phyloP scores from a whole-genome alignment of 768 basidiomycete genomes.

The Mycena vitilis region DNA sequence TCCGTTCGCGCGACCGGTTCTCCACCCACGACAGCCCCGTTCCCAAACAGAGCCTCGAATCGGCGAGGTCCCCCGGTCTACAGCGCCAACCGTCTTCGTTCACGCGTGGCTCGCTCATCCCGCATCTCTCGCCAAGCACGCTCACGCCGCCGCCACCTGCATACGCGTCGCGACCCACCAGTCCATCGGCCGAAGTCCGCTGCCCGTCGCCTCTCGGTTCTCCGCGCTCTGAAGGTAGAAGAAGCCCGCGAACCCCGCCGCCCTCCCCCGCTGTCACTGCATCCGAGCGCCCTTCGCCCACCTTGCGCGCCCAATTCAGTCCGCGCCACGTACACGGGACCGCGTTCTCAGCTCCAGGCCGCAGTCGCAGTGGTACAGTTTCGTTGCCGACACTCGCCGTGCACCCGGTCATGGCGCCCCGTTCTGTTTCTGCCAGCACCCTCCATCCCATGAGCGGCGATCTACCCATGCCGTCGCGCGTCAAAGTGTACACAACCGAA shows the following conservation, averaged over 20 bases:
- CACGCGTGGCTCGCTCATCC: constrained; percentile 34
- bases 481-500: constrained; percentile 24
- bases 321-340: constrained; percentile 5
- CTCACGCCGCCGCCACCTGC: constrained; percentile 34
- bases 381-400: constrained; percentile 20
- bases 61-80: constrained; percentile 20
- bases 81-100: constrained; percentile 29
- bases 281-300: neutral
- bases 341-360: constrained; percentile 7
- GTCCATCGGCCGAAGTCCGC: constrained; percentile 12
- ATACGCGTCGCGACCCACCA: constrained; percentile 33
- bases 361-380: constrained; percentile 20
- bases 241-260: constrained; percentile 10
- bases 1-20: constrained; percentile 45
- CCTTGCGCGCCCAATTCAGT: constrained; percentile 13
- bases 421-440: constrained; percentile 35
- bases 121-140: constrained; percentile 27
- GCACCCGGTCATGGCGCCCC: constrained; percentile 28
- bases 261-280: constrained; percentile 13
- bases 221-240: constrained; percentile 9
- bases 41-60: constrained; percentile 6
- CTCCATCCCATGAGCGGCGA: constrained; percentile 21
- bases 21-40: constrained; percentile 31
- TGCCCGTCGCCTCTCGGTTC: constrained; percentile 28
- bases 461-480: constrained; percentile 28